A percentile compares a stretch with the other conserved stretches of the same genome.
These are phyloP conservation scores for Tolypocladium cylindrosporum DNA, from an alignment of 2,329 filamentous ascomycete species.

Conservation along the genomic window DNA sequence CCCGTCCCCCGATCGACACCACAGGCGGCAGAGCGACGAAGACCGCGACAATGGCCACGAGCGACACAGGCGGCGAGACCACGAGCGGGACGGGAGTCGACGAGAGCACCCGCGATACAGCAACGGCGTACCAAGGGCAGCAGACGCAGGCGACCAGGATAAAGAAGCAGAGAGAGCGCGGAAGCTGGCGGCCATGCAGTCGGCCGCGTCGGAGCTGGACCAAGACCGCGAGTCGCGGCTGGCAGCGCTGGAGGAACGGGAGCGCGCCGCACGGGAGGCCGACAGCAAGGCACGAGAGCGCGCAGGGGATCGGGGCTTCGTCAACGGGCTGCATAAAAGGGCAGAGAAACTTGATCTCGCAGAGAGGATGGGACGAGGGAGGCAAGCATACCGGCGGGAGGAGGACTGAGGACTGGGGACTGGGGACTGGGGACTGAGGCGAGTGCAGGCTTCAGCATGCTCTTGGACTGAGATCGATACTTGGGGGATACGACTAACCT, in stretches of 20 bases:
- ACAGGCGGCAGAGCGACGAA: neutral
- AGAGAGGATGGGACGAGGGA: constrained; percentile 39
- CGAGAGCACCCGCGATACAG: constrained; percentile 3
- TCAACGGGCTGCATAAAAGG: constrained; percentile 52
- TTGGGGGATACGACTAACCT: neutral
- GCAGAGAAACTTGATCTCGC: constrained; percentile 40
- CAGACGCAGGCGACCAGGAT: constrained; percentile 14
- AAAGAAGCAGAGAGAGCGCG: constrained; percentile 50
- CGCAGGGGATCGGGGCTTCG: constrained; percentile 55
- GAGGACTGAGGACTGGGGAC: constrained; percentile 21
- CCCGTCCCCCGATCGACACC: neutral
- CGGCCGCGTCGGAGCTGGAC: constrained; percentile 59
- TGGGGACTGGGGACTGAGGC: too few species aligned
- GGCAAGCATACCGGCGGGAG: constrained; percentile 35
- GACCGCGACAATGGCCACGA: neutral
- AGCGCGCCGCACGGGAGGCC: constrained; percentile 52
- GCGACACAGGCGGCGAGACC: neutral
- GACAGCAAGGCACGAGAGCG: constrained; percentile 57
- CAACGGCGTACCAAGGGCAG: neutral
- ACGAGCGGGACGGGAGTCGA: neutral
- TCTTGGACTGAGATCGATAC: neutral
- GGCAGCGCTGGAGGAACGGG: constrained; percentile 53
- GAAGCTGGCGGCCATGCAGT: constrained; percentile 65
- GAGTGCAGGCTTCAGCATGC: neutral
- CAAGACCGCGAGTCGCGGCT: constrained; percentile 59